A percentile compares a stretch with the other conserved stretches of the same genome.
Conservation (phyloP, 495 filamentous ascomycete species). For the Terfezia claveryi region DNA sequence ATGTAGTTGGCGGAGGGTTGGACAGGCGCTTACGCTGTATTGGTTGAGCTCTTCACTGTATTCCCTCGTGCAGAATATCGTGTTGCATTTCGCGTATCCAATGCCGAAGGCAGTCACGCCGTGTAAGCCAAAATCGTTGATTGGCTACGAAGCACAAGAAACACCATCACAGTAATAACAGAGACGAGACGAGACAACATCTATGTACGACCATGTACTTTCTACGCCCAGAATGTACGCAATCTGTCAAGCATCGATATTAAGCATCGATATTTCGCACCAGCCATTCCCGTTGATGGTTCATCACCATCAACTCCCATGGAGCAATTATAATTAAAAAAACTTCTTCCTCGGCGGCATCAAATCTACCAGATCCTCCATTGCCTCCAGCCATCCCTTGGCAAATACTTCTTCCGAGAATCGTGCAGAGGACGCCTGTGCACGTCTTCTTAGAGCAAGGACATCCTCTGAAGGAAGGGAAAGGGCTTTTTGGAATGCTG, state of each 20-base stretch:
- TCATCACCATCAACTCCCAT: too few relatives aligned
- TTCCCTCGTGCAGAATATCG: constrained; percentile 15
- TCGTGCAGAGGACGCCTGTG: constrained; percentile 48
- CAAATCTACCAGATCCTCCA: constrained; percentile 45
- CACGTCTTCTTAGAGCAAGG: constrained; percentile 47
- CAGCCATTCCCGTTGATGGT: too few relatives aligned
- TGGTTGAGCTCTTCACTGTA: constrained; percentile 35
- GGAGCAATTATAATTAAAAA: neutral
- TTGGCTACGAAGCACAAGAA: neutral
- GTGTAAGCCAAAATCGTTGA: neutral
- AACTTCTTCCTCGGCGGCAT: constrained; percentile 2
- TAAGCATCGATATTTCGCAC: too few relatives aligned
- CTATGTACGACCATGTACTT: too few relatives aligned
- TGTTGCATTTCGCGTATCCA: constrained; percentile 18
- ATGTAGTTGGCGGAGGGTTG: constrained; percentile 19
- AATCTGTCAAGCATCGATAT: too few relatives aligned
- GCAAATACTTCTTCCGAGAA: constrained; percentile 80
- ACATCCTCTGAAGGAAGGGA: constrained; percentile 42
- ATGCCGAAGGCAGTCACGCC: constrained; percentile 2
- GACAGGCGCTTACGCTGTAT: constrained; percentile 40
- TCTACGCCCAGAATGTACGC: too few relatives aligned
- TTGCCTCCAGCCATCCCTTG: constrained; percentile 44
- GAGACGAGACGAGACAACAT: too few relatives aligned
- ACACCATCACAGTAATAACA: neutral
- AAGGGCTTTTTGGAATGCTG: constrained; percentile 53